Conservation (phyloP, 2,329 filamentous ascomycete species). For the Nothophaeocryptopus gaeumannii region DNA sequence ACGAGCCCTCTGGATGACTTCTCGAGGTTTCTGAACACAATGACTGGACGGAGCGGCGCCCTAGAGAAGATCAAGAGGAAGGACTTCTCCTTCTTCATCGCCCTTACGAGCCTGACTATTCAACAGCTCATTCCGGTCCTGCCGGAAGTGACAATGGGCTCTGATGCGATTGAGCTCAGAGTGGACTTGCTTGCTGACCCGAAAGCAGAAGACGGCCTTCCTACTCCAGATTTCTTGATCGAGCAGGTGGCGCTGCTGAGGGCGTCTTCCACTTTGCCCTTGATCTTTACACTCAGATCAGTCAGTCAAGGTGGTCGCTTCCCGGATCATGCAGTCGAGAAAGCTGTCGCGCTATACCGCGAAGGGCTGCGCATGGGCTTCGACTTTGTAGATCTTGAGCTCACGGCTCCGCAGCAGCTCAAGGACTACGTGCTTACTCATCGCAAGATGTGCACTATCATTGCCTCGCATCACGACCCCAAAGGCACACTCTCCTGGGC, state of each 20-base stretch:
- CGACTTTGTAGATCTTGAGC: constrained; percentile 91
- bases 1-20: constrained; percentile 58
- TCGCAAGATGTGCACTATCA: constrained; percentile 74
- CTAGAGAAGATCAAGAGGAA: constrained; percentile 61
- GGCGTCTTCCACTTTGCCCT: constrained; percentile 67
- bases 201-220: constrained; percentile 54
- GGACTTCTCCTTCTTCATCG: constrained; percentile 83
- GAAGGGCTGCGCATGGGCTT: constrained; percentile 78
- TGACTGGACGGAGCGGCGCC: constrained; percentile 59
- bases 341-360: constrained; percentile 69
- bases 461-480: constrained; percentile 94
- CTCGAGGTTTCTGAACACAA: constrained; percentile 65
- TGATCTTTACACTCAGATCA: constrained; percentile 91
- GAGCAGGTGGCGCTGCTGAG: constrained; percentile 79
- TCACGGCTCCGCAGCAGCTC: constrained; percentile 76
- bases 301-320: constrained; percentile 83
- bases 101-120: constrained; percentile 78
- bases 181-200: constrained; percentile 83
- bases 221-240: constrained; percentile 71
- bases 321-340: constrained; percentile 66
- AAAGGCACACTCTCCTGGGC: constrained; percentile 76
- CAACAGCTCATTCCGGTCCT: constrained; percentile 62
- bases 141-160: constrained; percentile 72
- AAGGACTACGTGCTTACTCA: constrained; percentile 54
- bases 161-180: constrained; percentile 90